These are phyloP conservation scores for Candida railenensis DNA, from an alignment of 805 yeast species.

Conservation along the genomic window DNA sequence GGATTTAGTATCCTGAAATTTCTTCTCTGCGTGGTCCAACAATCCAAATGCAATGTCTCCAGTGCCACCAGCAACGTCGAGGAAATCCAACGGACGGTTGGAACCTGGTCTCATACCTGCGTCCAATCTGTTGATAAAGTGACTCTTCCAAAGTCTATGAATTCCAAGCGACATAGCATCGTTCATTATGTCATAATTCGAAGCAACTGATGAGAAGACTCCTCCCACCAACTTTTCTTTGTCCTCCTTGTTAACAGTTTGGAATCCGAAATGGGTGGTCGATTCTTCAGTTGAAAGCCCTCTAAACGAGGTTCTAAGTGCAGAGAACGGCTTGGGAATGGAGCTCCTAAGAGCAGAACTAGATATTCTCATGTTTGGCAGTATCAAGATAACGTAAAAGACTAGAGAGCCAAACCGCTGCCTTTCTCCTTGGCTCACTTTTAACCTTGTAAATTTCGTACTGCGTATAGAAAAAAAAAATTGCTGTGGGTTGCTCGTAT, in stretches of 20 bases:
- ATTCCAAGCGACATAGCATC: conserved; percentile 97
- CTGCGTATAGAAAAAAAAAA: too few relatives aligned
- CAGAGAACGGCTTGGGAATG: not conserved
- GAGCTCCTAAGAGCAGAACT: conserved; percentile 2
- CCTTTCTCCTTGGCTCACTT: too few relatives aligned
- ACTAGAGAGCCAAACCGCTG: too few relatives aligned
- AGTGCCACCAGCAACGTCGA: conserved; percentile 98
- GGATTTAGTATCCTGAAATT: conserved; percentile 70
- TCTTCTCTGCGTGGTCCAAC: conserved; percentile 81
- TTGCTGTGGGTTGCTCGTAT: not conserved
- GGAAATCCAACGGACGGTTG: conserved; percentile 72
- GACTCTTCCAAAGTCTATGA: conserved; percentile 93
- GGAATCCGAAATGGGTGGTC: conserved; percentile 93
- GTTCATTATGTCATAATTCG: conserved; percentile 93
- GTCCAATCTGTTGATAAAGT: conserved; percentile 81
- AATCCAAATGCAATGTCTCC: conserved; percentile 98
- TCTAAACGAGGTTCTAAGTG: conserved; percentile 2
- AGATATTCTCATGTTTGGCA: not conserved
- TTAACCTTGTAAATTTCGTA: too few relatives aligned
- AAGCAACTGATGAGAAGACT: conserved; percentile 93
- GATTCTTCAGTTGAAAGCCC: conserved; percentile 14
- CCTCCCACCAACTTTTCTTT: conserved; percentile 82
- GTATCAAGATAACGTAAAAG: not conserved
- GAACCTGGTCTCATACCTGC: conserved; percentile 92
- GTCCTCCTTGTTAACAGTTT: conserved; percentile 73